Percentiles rank a stretch among this genome's conserved stretches.
These are phyloP conservation scores for Protomyces arabidopsidicola DNA, from an alignment of 1,139 yeast genomes.

Conservation along the genomic window DNA sequence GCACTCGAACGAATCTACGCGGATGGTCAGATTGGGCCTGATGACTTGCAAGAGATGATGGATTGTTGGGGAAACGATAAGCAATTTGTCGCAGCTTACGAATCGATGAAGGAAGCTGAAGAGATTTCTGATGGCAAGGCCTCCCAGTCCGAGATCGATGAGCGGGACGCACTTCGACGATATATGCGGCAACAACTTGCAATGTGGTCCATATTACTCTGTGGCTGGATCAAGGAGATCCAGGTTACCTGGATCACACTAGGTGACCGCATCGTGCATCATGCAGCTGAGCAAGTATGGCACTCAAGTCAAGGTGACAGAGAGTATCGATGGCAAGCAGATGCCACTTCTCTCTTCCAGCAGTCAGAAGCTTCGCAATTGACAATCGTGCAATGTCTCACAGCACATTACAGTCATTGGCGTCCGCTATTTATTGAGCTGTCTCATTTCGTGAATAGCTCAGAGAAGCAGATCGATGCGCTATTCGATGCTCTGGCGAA, in stretches of 20 bases:
- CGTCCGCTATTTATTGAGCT: background rate
- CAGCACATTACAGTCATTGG: background rate
- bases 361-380: background rate
- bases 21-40: background rate
- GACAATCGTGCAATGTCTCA: background rate
- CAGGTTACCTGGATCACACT: background rate
- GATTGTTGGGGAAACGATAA: background rate
- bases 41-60: background rate
- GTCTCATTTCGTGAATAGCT: background rate
- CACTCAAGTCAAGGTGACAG: background rate
- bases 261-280: background rate
- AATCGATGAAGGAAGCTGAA: background rate
- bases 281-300: background rate
- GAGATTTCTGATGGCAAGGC: too few relatives aligned
- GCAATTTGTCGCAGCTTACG: background rate
- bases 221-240: background rate
- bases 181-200: background rate
- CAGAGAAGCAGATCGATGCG: background rate
- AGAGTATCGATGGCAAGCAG: background rate
- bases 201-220: background rate
- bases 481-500: background rate
- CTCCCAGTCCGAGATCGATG: background rate
- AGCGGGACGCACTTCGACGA: background rate
- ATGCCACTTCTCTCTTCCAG: background rate
- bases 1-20: background rate